Percentiles rank a stretch among this genome's conserved stretches.
These are phyloP conservation scores for Acanthamoeba healyi DNA, from an alignment of 208 protist genomes.

Conservation along the genomic window DNA sequence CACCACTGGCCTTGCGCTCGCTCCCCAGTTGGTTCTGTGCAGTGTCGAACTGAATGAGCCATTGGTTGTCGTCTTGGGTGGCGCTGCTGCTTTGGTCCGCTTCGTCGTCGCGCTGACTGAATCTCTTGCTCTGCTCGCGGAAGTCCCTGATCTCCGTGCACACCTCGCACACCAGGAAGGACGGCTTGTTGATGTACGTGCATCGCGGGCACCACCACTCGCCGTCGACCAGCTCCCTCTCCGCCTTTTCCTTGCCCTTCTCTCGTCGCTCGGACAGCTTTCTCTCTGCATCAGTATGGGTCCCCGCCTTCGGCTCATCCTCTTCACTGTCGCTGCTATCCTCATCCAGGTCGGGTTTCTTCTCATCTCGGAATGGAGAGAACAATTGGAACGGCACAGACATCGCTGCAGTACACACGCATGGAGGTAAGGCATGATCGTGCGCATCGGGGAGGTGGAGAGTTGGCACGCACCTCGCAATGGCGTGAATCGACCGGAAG, in stretches of 20 bases:
- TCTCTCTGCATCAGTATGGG: neutral
- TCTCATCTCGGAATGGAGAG: neutral
- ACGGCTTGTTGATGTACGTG: conserved; percentile 9
- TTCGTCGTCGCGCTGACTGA: neutral
- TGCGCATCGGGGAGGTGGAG: neutral
- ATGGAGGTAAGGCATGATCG: no score
- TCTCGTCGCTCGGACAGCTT: neutral
- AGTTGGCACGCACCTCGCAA: neutral
- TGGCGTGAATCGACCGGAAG: neutral
- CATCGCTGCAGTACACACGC: neutral
- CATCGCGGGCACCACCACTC: conserved; percentile 4
- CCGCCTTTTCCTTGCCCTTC: neutral
- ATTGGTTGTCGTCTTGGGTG: neutral
- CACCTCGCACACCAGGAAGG: conserved; percentile 1
- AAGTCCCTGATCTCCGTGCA: conserved; percentile 21
- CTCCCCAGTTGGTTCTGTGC: neutral
- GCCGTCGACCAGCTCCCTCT: neutral
- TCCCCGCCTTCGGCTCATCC: neutral
- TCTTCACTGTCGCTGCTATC: neutral
- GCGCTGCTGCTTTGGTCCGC: no score
- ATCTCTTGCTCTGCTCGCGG: neutral
- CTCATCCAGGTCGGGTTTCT: neutral
- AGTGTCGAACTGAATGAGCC: neutral
- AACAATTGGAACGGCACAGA: neutral
- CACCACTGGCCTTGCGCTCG: neutral